Evolutionary conservation across 768 basidiomycete genomes (phyloP).

Genomic region (Tricholoma furcatifolium): DNA sequence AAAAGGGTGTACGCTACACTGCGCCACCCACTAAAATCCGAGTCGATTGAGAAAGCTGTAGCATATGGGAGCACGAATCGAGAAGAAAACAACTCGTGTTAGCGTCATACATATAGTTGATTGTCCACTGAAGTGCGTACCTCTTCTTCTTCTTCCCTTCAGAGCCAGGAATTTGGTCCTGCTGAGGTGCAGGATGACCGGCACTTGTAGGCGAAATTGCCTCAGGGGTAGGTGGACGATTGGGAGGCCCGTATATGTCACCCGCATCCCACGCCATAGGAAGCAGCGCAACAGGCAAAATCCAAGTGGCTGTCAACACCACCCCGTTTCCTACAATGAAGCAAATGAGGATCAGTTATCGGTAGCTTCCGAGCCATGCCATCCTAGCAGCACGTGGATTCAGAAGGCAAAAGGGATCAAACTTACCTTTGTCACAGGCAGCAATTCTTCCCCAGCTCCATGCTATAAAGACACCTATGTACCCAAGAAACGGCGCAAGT

Average conservation of each 20-base stretch:
- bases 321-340: slow-evolving; percentile 62
- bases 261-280: slow-evolving; percentile 74
- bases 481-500: slow-evolving; percentile 64
- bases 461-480: slow-evolving; percentile 73
- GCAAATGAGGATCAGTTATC: background rate
- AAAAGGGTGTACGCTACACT: no score
- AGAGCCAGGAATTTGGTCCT: background rate
- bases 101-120: background rate
- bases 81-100: background rate
- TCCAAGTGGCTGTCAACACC: slow-evolving; percentile 81
- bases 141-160: slow-evolving; percentile 10
- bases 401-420: background rate
- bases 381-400: background rate
- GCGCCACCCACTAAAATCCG: background rate
- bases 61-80: background rate
- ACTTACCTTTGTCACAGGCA: slow-evolving; percentile 63
- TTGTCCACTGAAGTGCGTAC: background rate
- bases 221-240: slow-evolving; percentile 2
- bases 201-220: background rate
- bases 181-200: background rate
- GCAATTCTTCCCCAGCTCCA: slow-evolving; percentile 77
- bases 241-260: slow-evolving; percentile 32
- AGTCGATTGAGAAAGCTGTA: background rate
- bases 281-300: slow-evolving; percentile 72
- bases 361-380: background rate